Percentiles rank a stretch among this genome's conserved stretches.
These are phyloP conservation scores for Apiospora koreana DNA, from an alignment of 2,329 filamentous ascomycete genomes.

Conservation along the genomic window DNA sequence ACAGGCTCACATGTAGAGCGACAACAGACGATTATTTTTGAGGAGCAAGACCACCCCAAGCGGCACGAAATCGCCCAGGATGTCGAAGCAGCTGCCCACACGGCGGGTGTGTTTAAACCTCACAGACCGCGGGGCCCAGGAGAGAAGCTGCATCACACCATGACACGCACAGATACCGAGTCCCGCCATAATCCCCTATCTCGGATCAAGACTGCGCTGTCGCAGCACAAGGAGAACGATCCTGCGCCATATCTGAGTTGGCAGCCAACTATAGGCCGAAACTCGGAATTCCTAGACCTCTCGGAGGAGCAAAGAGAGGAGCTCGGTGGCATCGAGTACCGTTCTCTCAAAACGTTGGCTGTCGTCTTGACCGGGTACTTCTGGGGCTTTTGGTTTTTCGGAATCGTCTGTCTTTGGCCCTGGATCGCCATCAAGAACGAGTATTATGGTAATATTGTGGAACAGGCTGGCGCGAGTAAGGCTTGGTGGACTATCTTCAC, in stretches of 20 bases:
- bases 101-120: slow-evolving; percentile 42
- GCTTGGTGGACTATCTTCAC: slow-evolving; percentile 96
- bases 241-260: slow-evolving; percentile 88
- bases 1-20: neutral
- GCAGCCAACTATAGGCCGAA: slow-evolving; percentile 87
- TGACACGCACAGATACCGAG: slow-evolving; percentile 31
- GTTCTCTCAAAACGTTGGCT: slow-evolving; percentile 83
- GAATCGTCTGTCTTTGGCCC: slow-evolving; percentile 70
- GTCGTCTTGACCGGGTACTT: slow-evolving; percentile 79
- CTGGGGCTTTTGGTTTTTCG: slow-evolving; percentile 78
- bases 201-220: slow-evolving; percentile 55
- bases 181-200: slow-evolving; percentile 43
- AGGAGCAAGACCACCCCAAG: slow-evolving; percentile 57
- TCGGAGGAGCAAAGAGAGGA: slow-evolving; percentile 92
- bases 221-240: slow-evolving; percentile 54
- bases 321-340: slow-evolving; percentile 93
- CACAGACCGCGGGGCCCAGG: slow-evolving; percentile 44
- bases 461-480: slow-evolving; percentile 59
- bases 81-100: slow-evolving; percentile 41
- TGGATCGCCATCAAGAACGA: slow-evolving; percentile 71
- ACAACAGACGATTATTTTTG: slow-evolving; percentile 63
- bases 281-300: slow-evolving; percentile 88
- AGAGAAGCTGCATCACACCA: slow-evolving; percentile 36
- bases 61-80: slow-evolving; percentile 41
- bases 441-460: slow-evolving; percentile 67